A percentile compares a stretch with the other conserved stretches of the same genome.
Evolutionary conservation across 148 eudicot genomes (phyloP).

Genomic region (Amaranthus palmeri): DNA sequence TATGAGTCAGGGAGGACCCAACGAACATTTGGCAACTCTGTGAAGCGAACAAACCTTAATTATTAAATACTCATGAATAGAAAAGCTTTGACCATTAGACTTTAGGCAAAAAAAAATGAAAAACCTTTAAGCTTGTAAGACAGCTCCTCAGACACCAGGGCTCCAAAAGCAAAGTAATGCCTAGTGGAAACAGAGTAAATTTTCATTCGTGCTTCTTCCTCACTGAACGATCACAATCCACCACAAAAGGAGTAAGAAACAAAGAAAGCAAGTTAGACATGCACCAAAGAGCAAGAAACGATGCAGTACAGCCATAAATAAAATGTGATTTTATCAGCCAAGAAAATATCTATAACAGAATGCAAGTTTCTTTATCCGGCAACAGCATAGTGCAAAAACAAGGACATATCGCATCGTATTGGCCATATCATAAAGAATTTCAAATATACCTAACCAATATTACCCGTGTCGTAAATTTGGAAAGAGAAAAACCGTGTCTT

Average conservation of each 20-base stretch:
- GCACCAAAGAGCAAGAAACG: constrained; percentile 1
- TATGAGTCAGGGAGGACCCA: constrained; percentile 78
- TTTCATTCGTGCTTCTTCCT: constrained; percentile 63
- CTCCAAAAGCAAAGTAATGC: constrained; percentile 65
- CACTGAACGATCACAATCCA: constrained; percentile 28
- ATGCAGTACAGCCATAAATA: neutral
- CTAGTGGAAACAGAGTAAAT: constrained; percentile 73
- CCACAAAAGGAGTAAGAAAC: neutral
- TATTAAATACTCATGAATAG: constrained; percentile 2
- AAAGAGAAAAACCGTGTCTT: no score
- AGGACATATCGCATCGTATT: no score
- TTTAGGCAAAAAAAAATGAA: neutral
- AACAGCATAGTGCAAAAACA: no score
- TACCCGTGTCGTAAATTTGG: no score
- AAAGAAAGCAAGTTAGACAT: neutral
- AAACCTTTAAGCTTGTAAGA: constrained; percentile 54
- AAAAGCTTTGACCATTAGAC: neutral
- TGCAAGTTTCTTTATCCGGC: no score
- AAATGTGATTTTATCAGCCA: neutral
- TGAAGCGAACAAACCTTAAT: constrained; percentile 10
- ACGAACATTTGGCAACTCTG: constrained; percentile 55
- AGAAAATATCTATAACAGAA: neutral
- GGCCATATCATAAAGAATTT: no score
- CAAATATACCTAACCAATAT: no score
- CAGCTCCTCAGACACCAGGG: constrained; percentile 43